phyloP scores from a whole-genome alignment of 208 protist species.

The Trypanosoma mega region DNA sequence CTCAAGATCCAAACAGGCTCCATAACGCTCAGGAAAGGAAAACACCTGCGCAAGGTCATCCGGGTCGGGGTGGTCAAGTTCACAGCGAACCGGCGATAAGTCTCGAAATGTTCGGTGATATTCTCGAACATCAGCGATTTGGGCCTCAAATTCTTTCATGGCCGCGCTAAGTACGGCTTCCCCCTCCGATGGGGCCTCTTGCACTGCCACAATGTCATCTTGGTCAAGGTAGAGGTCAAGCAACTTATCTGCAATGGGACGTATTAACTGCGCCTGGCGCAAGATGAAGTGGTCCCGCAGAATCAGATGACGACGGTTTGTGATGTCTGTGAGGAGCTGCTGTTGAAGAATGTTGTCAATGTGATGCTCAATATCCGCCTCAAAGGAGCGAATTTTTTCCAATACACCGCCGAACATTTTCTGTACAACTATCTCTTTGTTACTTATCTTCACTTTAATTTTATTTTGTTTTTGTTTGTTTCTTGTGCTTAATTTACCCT shows the following conservation, averaged over 20 bases:
- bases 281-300: conserved; percentile 78
- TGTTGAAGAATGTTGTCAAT: conserved; percentile 86
- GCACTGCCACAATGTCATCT: conserved; percentile 72
- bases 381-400: conserved; percentile 73
- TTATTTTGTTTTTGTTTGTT: not conserved
- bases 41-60: conserved; percentile 60
- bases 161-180: conserved; percentile 46
- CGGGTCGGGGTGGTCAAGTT: conserved; percentile 51
- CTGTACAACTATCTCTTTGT: not conserved
- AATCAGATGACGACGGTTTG: conserved; percentile 70
- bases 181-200: conserved; percentile 51
- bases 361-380: conserved; percentile 79
- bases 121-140: conserved; percentile 81
- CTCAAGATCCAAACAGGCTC: conserved; percentile 75
- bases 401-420: conserved; percentile 53
- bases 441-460: not conserved
- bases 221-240: conserved; percentile 85
- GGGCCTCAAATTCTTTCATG: conserved; percentile 68
- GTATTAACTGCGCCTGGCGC: conserved; percentile 49
- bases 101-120: conserved; percentile 79
- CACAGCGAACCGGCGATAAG: conserved; percentile 47
- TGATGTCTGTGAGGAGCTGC: conserved; percentile 56
- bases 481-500: not conserved
- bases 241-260: conserved; percentile 65
- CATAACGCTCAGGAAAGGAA: conserved; percentile 52